A percentile compares a stretch with the other conserved stretches of the same genome.
phyloP scores from a whole-genome alignment of 345 rosid species.

The Rhizophora mangle region DNA sequence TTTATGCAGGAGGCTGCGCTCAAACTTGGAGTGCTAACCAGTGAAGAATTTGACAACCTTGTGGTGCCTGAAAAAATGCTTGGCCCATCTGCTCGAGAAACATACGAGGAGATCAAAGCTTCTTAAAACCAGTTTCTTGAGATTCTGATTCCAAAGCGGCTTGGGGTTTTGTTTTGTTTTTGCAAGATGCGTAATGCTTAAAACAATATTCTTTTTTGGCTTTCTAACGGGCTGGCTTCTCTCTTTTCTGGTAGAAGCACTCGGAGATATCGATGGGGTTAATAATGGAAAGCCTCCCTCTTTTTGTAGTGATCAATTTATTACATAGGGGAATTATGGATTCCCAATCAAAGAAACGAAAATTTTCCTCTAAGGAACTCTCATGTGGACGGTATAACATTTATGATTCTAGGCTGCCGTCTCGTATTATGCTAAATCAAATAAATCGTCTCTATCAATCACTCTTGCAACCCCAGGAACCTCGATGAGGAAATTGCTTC shows the following conservation, averaged over 20 bases:
- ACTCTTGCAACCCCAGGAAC: too few species aligned
- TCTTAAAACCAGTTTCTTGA: neutral
- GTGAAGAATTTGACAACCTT: constrained; percentile 83
- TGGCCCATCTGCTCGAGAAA: constrained; percentile 64
- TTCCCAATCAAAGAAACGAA: constrained; percentile 1
- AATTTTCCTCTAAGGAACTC: too few species aligned
- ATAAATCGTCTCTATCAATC: too few species aligned
- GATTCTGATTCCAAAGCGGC: neutral
- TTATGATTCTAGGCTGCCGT: too few species aligned
- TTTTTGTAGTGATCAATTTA: neutral
- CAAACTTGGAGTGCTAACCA: constrained; percentile 62
- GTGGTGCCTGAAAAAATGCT: constrained; percentile 98
- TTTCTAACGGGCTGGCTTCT: neutral
- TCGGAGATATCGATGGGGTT: neutral
- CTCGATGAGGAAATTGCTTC: too few species aligned
- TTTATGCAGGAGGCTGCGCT: constrained; percentile 71
- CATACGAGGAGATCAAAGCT: neutral
- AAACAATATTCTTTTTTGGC: constrained; percentile 11
- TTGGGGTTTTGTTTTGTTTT: neutral
- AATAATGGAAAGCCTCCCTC: constrained; percentile 22
- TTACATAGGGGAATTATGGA: neutral
- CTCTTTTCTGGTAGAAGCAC: neutral
- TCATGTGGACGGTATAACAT: too few species aligned
- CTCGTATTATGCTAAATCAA: too few species aligned
- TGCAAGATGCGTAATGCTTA: neutral